Conservation (phyloP, 371 early-diverging fungal species). For the Blastocladiella emersonii region DNA sequence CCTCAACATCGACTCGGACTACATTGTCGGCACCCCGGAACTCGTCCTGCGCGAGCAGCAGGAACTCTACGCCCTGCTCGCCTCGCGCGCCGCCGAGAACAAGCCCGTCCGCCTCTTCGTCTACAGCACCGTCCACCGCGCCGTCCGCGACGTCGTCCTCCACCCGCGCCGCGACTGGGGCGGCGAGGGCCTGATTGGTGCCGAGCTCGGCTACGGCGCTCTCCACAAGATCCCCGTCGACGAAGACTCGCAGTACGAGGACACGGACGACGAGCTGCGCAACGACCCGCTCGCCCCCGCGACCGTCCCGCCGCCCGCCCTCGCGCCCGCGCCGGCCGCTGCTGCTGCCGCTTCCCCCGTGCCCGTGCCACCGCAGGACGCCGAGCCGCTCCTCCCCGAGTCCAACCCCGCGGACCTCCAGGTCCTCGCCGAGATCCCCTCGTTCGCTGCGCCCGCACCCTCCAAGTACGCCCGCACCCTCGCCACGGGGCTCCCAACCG, state of each 20-base stretch:
- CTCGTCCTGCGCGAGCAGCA: not conserved
- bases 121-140: not conserved
- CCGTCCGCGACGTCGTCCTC: conserved; percentile 5
- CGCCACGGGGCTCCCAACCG: not conserved
- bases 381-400: not conserved
- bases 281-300: no score
- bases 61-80: conserved; percentile 4
- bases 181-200: conserved; percentile 8
- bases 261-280: not conserved
- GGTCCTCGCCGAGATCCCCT: not conserved
- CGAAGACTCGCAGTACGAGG: not conserved
- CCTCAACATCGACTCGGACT: conserved; percentile 1
- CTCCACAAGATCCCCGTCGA: conserved; percentile 1
- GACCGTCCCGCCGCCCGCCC: not conserved
- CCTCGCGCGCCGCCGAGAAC: not conserved
- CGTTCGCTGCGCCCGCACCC: not conserved
- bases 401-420: not conserved
- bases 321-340: not conserved
- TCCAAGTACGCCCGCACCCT: not conserved
- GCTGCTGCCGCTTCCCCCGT: not conserved
- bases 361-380: no score
- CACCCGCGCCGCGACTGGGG: conserved; percentile 6
- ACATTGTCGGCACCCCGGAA: conserved; percentile 8
- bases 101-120: conserved; percentile 5
- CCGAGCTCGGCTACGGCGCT: conserved; percentile 6